Conservation (phyloP, 2,329 filamentous ascomycete genomes). For the Verticillium zaregamsianum region DNA sequence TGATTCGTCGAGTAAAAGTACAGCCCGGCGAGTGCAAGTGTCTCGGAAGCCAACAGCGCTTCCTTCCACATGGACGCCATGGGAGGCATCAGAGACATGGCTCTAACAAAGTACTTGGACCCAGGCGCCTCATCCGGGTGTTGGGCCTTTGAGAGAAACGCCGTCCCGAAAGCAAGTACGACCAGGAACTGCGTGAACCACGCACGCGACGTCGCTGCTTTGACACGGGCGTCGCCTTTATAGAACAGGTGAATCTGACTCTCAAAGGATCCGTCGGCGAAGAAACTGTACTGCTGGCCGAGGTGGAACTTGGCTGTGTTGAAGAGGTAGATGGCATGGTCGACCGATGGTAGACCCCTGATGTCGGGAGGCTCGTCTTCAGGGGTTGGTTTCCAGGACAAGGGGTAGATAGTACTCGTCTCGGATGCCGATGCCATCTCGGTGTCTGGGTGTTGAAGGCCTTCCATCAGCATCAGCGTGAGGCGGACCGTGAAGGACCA, state of each 20-base stretch:
- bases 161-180: slow-evolving; percentile 17
- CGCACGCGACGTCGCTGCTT: slow-evolving; percentile 16
- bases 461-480: slow-evolving; percentile 24
- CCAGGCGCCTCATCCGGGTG: slow-evolving; percentile 19
- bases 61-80: slow-evolving; percentile 28
- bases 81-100: slow-evolving; percentile 31
- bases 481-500: slow-evolving; percentile 29
- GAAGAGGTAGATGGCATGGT: slow-evolving; percentile 26
- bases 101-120: slow-evolving; percentile 24
- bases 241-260: slow-evolving; percentile 22
- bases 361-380: slow-evolving; percentile 22
- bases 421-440: slow-evolving; percentile 16
- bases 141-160: slow-evolving; percentile 12
- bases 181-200: slow-evolving; percentile 22
- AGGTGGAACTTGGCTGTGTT: slow-evolving; percentile 33
- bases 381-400: slow-evolving; percentile 16
- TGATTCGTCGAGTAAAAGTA: slow-evolving; percentile 33
- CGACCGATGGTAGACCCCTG: slow-evolving; percentile 26
- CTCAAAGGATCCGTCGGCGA: slow-evolving; percentile 26
- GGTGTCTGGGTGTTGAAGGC: slow-evolving; percentile 18
- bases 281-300: slow-evolving; percentile 28
- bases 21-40: slow-evolving; percentile 28
- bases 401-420: slow-evolving; percentile 23
- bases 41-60: slow-evolving; percentile 31
- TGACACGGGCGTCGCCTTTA: slow-evolving; percentile 11